phyloP scores from a whole-genome alignment of 2,329 filamentous ascomycete genomes.

The Cercospora sp. region DNA sequence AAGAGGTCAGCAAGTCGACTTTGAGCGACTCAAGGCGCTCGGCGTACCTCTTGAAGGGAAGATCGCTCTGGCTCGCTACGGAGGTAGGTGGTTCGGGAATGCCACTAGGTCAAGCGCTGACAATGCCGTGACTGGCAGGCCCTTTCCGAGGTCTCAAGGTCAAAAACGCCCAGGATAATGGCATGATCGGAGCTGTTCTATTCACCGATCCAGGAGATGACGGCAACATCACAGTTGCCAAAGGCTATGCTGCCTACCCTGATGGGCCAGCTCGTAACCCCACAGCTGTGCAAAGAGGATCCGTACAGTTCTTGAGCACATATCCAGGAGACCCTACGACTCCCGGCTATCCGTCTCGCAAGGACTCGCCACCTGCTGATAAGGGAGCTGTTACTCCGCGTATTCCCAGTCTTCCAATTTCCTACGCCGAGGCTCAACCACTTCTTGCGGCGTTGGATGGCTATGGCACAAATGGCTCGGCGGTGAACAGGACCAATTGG shows the following conservation, averaged over 20 bases:
- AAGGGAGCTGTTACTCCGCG: constrained; percentile 64
- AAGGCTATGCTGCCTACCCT: constrained; percentile 47
- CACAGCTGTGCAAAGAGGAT: constrained; percentile 48
- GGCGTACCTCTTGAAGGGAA: constrained; percentile 50
- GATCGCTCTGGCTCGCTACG: constrained; percentile 48
- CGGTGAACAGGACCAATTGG: constrained; percentile 58
- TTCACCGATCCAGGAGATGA: constrained; percentile 4
- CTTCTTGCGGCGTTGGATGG: constrained; percentile 81
- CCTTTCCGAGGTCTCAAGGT: constrained; percentile 6
- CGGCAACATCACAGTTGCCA: constrained; percentile 35
- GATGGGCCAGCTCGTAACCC: constrained; percentile 49
- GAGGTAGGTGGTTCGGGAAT: constrained; percentile 5
- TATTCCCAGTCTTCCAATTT: constrained; percentile 85
- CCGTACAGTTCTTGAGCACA: constrained; percentile 62
- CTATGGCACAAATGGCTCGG: constrained; percentile 62
- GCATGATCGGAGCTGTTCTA: constrained; percentile 7
- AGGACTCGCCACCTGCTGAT: constrained; percentile 70
- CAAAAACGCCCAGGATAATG: constrained; percentile 9
- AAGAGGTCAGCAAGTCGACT: constrained; percentile 46
- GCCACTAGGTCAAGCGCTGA: background rate
- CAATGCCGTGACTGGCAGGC: background rate
- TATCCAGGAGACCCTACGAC: constrained; percentile 72
- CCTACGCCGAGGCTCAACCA: constrained; percentile 76
- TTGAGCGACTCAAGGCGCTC: constrained; percentile 42
- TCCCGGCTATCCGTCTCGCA: constrained; percentile 82